phyloP scores from a whole-genome alignment of 371 early-diverging fungal species.

The Mucor plumbeus region DNA sequence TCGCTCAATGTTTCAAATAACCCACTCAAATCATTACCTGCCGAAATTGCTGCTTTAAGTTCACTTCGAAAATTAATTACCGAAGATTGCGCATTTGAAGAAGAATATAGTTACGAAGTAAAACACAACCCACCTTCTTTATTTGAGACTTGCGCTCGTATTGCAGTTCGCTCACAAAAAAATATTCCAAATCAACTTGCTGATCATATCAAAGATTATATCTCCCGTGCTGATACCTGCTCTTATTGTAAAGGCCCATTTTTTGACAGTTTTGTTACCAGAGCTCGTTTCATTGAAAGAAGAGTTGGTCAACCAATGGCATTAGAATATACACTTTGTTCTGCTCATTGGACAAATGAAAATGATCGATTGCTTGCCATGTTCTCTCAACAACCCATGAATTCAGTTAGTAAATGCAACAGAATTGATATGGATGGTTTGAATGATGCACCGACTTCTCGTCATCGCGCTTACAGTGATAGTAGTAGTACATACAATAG shows the following conservation, averaged over 20 bases:
- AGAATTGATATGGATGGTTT: slow-evolving; percentile 29
- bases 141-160: slow-evolving; percentile 75
- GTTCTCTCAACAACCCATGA: slow-evolving; percentile 20
- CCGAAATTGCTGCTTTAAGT: slow-evolving; percentile 48
- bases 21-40: slow-evolving; percentile 43
- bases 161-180: slow-evolving; percentile 68
- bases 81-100: slow-evolving; percentile 53
- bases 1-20: slow-evolving; percentile 69
- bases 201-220: slow-evolving; percentile 62
- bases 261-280: slow-evolving; percentile 65
- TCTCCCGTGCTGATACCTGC: slow-evolving; percentile 69
- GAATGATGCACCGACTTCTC: neutral
- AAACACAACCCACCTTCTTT: slow-evolving; percentile 53
- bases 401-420: neutral
- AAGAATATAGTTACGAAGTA: slow-evolving; percentile 31
- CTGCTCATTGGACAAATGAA: slow-evolving; percentile 39
- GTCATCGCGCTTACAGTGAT: slow-evolving; percentile 33
- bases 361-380: slow-evolving; percentile 29
- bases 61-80: slow-evolving; percentile 56
- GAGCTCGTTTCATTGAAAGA: slow-evolving; percentile 67
- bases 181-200: slow-evolving; percentile 58
- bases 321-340: slow-evolving; percentile 34
- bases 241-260: slow-evolving; percentile 86
- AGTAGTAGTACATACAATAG: neutral
- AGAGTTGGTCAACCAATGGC: slow-evolving; percentile 43